A percentile compares a stretch with the other conserved stretches of the same genome.
phyloP scores from a whole-genome alignment of 345 rosid genomes.

The Isatis tinctoria region DNA sequence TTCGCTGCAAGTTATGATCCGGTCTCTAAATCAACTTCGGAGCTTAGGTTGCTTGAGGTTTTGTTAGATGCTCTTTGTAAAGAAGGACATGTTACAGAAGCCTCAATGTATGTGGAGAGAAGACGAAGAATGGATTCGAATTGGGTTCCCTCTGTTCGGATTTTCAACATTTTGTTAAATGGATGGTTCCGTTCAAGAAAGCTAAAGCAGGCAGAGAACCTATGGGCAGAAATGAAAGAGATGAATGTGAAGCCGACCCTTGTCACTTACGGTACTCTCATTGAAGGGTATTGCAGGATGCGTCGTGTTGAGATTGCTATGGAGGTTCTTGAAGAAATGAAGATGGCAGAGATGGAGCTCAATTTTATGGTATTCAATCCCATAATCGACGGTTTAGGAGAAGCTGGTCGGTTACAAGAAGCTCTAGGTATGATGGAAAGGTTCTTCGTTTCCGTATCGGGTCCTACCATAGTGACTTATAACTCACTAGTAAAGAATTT shows the following conservation, averaged over 20 bases:
- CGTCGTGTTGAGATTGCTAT: conserved; percentile 59
- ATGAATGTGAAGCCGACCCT: conserved; percentile 51
- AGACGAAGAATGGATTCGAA: conserved; percentile 30
- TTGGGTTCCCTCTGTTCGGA: conserved; percentile 58
- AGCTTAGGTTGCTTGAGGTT: conserved; percentile 48
- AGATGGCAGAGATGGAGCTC: conserved; percentile 51
- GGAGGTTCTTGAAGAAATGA: conserved; percentile 66
- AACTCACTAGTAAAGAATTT: conserved; percentile 77
- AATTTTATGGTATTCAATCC: conserved; percentile 63
- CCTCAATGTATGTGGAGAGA: conserved; percentile 44
- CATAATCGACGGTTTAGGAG: conserved; percentile 73
- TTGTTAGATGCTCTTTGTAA: conserved; percentile 82
- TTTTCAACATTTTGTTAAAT: conserved; percentile 65
- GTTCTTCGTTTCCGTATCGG: conserved; percentile 55
- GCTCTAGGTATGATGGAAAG: conserved; percentile 64
- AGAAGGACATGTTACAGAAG: conserved; percentile 65
- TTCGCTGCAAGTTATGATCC: conserved; percentile 43
- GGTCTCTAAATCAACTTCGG: conserved; percentile 31
- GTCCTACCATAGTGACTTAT: conserved; percentile 69
- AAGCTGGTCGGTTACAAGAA: conserved; percentile 67
- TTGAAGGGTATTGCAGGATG: conserved; percentile 80
- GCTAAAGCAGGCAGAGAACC: conserved; percentile 62
- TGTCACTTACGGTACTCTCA: conserved; percentile 74
- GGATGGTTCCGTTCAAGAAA: conserved; percentile 81
- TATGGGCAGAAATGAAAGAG: conserved; percentile 64